Evolutionary conservation across 106 monocot genomes (phyloP), one percentile per base, ranked within the genome.

Genomic region (Posidonia australis): DNA sequence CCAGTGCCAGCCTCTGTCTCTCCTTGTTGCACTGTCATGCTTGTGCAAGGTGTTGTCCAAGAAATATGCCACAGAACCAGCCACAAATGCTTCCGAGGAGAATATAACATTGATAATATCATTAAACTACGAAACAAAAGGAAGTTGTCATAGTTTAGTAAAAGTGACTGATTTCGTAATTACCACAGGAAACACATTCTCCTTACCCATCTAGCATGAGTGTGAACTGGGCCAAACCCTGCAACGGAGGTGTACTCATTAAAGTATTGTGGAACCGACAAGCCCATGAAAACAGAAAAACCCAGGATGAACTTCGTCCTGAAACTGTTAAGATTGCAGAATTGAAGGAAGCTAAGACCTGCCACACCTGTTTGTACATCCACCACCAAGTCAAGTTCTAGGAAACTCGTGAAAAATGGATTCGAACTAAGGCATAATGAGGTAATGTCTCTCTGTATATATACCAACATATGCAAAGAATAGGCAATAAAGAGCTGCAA

Each of bases 211-310:
- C 86, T 72, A 29, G 86, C 77, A 60, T 67, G 48, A 30, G 94
- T 96, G 67, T 90, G 94, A 56, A 86, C 86, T 18, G 94, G 90
- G 29, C 90, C 94, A 76, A 84, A 96, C 63, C 94, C 84, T 58
- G 94, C 94, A 58, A 90, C 94, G 21, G 94, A 78, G 13, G 94
- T 96, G 79, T 96, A 96, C 64, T 96, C 94, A 6, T 96, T 96
- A 82, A 96, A 96, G 80, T 96, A 96, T 19, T 96, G 94, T 18
- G 94, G 90, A 65, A 96, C 80, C 9, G 94, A 96, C 41, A 96
- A 55, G 26, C 89, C 94, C 86, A 96, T 80, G 64, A 96, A 96
- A 20, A 96, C 5, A 41, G 94, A 87, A 66, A 96, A 87, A 13
- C 94, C 94, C 2, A 96, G 44, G 55, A 96, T 96, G 80, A 96